Conservation (phyloP, 73 alveolate genomes). For the Symbiodinium natans region DNA sequence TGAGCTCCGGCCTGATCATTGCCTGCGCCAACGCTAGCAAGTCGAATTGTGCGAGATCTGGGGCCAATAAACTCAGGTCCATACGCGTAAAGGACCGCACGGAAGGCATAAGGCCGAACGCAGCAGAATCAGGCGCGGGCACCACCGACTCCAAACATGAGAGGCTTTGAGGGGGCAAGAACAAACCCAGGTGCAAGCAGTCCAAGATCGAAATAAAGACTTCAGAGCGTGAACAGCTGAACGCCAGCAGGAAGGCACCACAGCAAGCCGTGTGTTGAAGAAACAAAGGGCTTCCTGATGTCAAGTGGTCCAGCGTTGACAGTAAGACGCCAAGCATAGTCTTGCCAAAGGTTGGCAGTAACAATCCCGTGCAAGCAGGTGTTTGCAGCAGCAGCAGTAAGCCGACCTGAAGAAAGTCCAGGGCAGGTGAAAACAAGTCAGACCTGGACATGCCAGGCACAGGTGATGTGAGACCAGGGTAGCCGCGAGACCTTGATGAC, state of each 20-base stretch:
- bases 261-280: neutral
- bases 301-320: constrained; percentile 27
- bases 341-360: neutral
- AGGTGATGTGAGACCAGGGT: neutral
- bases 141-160: neutral
- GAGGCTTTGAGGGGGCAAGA: neutral
- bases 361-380: neutral
- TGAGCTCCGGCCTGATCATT: neutral
- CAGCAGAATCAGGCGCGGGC: neutral
- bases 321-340: neutral
- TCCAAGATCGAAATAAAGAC: neutral
- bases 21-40: neutral
- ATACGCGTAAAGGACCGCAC: neutral
- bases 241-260: neutral
- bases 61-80: neutral
- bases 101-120: neutral
- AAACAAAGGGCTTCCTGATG: neutral
- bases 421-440: neutral
- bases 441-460: neutral
- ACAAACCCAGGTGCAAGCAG: neutral
- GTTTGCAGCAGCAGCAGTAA: neutral
- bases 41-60: neutral
- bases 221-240: neutral
- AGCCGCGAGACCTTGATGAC: neutral
- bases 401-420: neutral